A percentile compares a stretch with the other conserved stretches of the same genome.
Evolutionary conservation across 2,329 filamentous ascomycete species (phyloP).

Genomic region (Talaromyces sp.): DNA sequence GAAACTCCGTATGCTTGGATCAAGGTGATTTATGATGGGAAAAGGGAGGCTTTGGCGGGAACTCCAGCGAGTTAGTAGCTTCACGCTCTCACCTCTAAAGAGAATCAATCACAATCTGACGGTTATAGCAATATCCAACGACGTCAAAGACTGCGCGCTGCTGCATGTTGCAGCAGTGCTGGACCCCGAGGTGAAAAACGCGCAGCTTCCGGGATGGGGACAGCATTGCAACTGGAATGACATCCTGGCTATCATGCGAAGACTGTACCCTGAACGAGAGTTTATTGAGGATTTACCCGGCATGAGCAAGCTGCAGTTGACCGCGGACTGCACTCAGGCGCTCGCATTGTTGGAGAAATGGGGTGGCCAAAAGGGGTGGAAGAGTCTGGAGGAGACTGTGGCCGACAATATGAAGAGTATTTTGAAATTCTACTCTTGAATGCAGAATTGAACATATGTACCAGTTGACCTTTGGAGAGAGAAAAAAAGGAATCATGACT

Average conservation of each 20-base stretch:
- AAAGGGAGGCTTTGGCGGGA: background rate
- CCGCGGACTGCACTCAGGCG: constrained; percentile 1
- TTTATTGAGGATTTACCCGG: constrained; percentile 6
- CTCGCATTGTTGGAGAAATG: constrained; percentile 6
- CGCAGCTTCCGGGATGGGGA: constrained; percentile 2
- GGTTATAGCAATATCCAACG: background rate
- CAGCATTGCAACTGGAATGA: constrained; percentile 8
- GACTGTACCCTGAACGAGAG: background rate
- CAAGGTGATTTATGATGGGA: constrained; percentile 1
- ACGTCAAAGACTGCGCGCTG: constrained; percentile 7
- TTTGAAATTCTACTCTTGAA: background rate
- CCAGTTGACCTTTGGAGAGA: too few species aligned
- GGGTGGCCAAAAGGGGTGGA: constrained; percentile 8
- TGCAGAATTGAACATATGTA: too few species aligned
- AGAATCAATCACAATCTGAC: background rate
- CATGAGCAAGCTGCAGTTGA: background rate
- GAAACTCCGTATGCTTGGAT: background rate
- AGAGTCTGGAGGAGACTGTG: background rate
- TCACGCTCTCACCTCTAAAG: too few species aligned
- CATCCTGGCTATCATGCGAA: constrained; percentile 5
- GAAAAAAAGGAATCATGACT: background rate
- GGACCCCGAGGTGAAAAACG: constrained; percentile 3
- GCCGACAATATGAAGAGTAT: background rate
- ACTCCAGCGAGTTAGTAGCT: background rate
- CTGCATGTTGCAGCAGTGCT: constrained; percentile 6